A percentile compares a stretch with the other conserved stretches of the same genome.
Evolutionary conservation across 345 rosid species (phyloP).

Genomic region (Gossypium stocksii): DNA sequence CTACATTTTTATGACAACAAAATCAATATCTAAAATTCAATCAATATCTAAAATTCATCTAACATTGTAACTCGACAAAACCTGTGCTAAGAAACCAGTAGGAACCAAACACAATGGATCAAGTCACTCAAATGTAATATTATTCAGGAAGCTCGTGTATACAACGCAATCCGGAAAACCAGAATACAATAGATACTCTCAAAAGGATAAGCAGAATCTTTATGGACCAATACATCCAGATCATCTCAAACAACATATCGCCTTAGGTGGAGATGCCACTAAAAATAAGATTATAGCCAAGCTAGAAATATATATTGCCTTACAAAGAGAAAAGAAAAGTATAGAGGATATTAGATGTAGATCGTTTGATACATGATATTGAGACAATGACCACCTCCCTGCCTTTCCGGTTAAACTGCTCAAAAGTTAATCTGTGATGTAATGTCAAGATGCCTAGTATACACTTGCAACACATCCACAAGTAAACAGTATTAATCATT

Average conservation of each 20-base stretch:
- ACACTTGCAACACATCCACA: neutral
- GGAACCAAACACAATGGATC: neutral
- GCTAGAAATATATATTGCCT: neutral
- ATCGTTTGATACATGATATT: neutral
- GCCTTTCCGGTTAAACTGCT: neutral
- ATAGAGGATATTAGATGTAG: neutral
- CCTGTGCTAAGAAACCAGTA: neutral
- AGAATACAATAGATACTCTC: neutral
- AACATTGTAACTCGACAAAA: neutral
- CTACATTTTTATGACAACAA: constrained; percentile 30
- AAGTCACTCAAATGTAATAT: neutral
- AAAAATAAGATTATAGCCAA: neutral
- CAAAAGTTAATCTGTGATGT: neutral
- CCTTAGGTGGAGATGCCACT: neutral
- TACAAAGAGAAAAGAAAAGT: neutral
- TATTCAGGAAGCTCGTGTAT: neutral
- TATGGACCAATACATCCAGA: neutral
- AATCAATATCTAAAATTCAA: constrained; percentile 2
- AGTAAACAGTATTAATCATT: neutral
- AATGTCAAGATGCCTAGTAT: neutral
- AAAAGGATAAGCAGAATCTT: no score
- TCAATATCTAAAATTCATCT: neutral
- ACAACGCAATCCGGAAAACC: neutral
- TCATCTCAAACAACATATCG: neutral
- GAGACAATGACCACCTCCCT: neutral